phyloP scores from a whole-genome alignment of 371 early-diverging fungal species.

The Lichtheimia corymbifera region DNA sequence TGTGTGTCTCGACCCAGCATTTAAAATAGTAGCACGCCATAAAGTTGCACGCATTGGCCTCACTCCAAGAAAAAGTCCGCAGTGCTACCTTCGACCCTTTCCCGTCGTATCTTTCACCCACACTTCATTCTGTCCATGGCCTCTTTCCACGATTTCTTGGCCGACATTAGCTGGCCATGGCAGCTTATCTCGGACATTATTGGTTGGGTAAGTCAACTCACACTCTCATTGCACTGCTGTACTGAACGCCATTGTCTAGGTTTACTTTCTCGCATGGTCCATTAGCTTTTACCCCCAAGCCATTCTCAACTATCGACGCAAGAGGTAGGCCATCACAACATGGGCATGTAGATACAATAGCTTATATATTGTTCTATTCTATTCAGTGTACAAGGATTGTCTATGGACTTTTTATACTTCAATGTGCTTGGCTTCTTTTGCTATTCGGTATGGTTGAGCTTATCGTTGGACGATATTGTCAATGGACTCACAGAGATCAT shows the following conservation, averaged over 20 bases:
- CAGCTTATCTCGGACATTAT: constrained; percentile 30
- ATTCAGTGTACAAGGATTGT: constrained; percentile 80
- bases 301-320: constrained; percentile 33
- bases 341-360: not conserved
- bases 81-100: too few species aligned
- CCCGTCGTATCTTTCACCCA: too few species aligned
- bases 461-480: constrained; percentile 56
- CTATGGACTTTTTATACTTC: constrained; percentile 86
- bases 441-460: constrained; percentile 61
- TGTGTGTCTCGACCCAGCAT: too few species aligned
- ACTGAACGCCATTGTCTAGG: constrained; percentile 13
- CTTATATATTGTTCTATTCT: too few species aligned
- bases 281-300: constrained; percentile 44
- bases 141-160: not conserved
- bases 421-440: constrained; percentile 87
- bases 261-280: constrained; percentile 50
- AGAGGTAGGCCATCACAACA: constrained; percentile 20
- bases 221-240: not conserved
- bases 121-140: too few species aligned
- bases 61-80: too few species aligned
- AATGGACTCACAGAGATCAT: constrained; percentile 32
- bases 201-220: constrained; percentile 39
- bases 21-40: too few species aligned
- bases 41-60: too few species aligned
- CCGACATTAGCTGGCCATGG: constrained; percentile 21